Percentiles rank a stretch among this genome's conserved stretches.
phyloP scores from a whole-genome alignment of 768 basidiomycete species.

The Russula sp. region DNA sequence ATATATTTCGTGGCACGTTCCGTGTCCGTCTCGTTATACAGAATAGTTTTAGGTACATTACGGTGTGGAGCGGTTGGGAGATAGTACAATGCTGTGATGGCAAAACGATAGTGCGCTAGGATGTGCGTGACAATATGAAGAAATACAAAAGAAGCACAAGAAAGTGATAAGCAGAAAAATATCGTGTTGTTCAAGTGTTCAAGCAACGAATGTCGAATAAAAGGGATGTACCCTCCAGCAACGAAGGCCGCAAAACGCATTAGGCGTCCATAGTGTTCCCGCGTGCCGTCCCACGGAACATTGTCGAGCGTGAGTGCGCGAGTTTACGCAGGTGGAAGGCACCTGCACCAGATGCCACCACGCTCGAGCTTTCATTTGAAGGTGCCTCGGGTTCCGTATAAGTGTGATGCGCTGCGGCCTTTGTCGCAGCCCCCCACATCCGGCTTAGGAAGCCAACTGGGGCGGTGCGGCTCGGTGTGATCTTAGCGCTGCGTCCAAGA shows the following conservation, averaged over 20 bases:
- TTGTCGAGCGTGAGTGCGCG: constrained; percentile 46
- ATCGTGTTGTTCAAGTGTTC: constrained; percentile 15
- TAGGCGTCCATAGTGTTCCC: constrained; percentile 12
- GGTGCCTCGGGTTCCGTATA: constrained; percentile 22
- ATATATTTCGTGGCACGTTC: constrained; percentile 6
- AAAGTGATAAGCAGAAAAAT: constrained; percentile 22
- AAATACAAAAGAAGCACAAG: constrained; percentile 5
- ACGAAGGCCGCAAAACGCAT: constrained; percentile 5
- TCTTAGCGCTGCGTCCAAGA: constrained; percentile 30
- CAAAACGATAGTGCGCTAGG: constrained; percentile 27
- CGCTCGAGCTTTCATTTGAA: constrained; percentile 33
- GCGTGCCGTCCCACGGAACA: constrained; percentile 38
- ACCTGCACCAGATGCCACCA: constrained; percentile 32
- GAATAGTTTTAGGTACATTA: constrained; percentile 16
- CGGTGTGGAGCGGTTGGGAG: neutral
- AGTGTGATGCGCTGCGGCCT: constrained; percentile 33
- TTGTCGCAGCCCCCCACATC: constrained; percentile 69
- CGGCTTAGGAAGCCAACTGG: constrained; percentile 58
- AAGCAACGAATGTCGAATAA: constrained; percentile 26
- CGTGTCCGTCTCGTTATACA: constrained; percentile 20
- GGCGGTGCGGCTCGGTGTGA: constrained; percentile 33
- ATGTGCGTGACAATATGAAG: constrained; percentile 25
- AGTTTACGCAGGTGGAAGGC: constrained; percentile 41
- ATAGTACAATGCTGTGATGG: constrained; percentile 25
- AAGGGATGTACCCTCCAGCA: constrained; percentile 22